These are phyloP conservation scores for Mycena belliarum DNA, from an alignment of 768 basidiomycete species.

Conservation along the genomic window DNA sequence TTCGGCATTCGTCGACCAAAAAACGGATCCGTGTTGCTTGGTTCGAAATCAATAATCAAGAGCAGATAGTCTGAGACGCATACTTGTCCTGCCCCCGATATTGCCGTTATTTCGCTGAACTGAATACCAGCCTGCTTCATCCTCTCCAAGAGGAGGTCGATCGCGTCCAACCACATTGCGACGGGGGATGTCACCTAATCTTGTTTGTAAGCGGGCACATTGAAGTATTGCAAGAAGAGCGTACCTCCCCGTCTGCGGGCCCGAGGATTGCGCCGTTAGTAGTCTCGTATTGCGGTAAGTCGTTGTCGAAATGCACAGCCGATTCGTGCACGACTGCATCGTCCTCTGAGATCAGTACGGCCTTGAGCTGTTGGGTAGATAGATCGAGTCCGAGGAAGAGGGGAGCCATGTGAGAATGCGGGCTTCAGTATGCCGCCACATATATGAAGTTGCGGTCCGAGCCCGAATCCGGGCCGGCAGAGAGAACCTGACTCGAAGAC, in stretches of 20 bases:
- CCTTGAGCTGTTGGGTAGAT: slow-evolving; percentile 85
- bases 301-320: slow-evolving; percentile 77
- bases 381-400: slow-evolving; percentile 83
- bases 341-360: slow-evolving; percentile 62
- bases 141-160: slow-evolving; percentile 72
- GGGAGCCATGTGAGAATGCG: slow-evolving; percentile 13
- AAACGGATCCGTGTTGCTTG: slow-evolving; percentile 87
- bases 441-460: not conserved
- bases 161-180: slow-evolving; percentile 81
- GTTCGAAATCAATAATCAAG: not conserved
- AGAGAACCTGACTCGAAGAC: too few species aligned
- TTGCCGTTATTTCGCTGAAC: slow-evolving; percentile 55
- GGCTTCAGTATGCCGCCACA: not conserved
- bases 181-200: slow-evolving; percentile 61
- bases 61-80: slow-evolving; percentile 13
- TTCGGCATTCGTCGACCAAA: slow-evolving; percentile 67
- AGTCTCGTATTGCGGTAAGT: slow-evolving; percentile 70
- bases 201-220: not conserved
- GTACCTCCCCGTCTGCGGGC: slow-evolving; percentile 67
- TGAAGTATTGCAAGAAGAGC: not conserved
- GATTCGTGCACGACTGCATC: slow-evolving; percentile 64
- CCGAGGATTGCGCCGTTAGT: slow-evolving; percentile 66
- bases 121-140: slow-evolving; percentile 62
- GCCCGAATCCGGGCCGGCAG: not conserved
- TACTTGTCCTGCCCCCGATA: slow-evolving; percentile 83